Base-by-base conservation (phyloP, 2,329 filamentous ascomycete species). In the Colletotrichum lindemuthianum region DNA sequence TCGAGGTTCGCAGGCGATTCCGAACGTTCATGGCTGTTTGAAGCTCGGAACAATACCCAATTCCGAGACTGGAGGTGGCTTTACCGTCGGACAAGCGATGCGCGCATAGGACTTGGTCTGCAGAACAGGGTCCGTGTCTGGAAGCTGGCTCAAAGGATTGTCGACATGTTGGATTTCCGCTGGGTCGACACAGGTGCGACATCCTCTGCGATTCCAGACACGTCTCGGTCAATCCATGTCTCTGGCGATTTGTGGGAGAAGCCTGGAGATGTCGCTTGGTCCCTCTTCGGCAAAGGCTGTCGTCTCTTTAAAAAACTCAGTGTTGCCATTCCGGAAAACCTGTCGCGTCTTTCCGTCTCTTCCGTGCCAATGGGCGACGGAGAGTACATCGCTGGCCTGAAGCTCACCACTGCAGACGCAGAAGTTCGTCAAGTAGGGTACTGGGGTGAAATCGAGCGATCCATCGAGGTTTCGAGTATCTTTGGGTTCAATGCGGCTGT, bases 21-120 rank as follows among this genome's bases (percentile, higher is more conserved):
- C 7, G 63, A 63, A 5, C 58, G 63, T 32, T 54, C 47, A 36
- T 66, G 63, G 63, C 33, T 66, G 8, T 48, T 66, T 37, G 63
- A 66, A 54, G 32, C 53, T 2, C 47, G 48, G n/a, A 12, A 55
- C 11, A 43, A 45, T 37, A 43, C 43, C 12, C 32, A 48, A 15
- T 16, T 8, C 44, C 16, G 44, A 47, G 44, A 47, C 15, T 47
- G 44, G 44, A 47, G 44, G 16, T 47, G 44, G 44, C 8, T 47
- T 3, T 47, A 33, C 33, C 44, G 8, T 11, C 44, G 44, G 12
- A 47, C 44, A 13, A 47, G 33, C 16, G 10, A 47, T 16, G 44
- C 8, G 10, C 15, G 12, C 44, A 24, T 47, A 12, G 15, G 15
- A 8, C 44, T 24, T 32, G 44, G 16, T 24, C 15, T 47, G 8